These are phyloP conservation scores for Kwoniella bestiolae DNA, from an alignment of 768 basidiomycete species.

Conservation along the genomic window DNA sequence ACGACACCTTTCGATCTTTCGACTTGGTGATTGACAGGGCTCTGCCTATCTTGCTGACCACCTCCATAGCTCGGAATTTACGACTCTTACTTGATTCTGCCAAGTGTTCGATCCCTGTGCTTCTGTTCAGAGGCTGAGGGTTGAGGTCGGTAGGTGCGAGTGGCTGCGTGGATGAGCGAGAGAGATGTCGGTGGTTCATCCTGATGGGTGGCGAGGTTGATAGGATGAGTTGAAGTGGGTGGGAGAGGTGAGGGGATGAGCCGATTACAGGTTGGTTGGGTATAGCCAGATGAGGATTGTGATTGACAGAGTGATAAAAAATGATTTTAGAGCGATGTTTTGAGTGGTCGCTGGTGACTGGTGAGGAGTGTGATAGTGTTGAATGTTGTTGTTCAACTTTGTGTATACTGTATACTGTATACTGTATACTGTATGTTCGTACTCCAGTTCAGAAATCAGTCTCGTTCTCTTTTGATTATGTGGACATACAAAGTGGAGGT, in stretches of 20 bases:
- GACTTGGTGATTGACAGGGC: slow-evolving; percentile 5
- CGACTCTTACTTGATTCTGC: slow-evolving; percentile 1
- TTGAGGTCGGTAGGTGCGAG: neutral
- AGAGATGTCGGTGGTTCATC: neutral
- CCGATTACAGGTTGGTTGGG: no score
- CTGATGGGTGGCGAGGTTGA: neutral
- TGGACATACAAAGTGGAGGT: slow-evolving; percentile 25
- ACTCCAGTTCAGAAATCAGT: slow-evolving; percentile 13
- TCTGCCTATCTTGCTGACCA: slow-evolving; percentile 6
- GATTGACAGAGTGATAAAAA: no score
- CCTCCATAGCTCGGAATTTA: neutral
- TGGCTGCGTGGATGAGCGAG: neutral
- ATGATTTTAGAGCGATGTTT: no score
- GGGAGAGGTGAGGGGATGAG: no score
- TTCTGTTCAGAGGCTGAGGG: neutral
- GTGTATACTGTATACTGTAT: neutral
- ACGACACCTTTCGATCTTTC: neutral
- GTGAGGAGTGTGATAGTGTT: no score
- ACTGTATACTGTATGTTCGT: neutral
- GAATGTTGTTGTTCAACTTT: neutral
- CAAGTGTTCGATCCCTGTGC: neutral
- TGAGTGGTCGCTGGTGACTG: no score
- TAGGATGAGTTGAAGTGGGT: neutral
- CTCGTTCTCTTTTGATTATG: neutral
- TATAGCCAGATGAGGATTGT: no score